These are phyloP conservation scores for Panus rudis DNA, from an alignment of 768 basidiomycete genomes.

Conservation along the genomic window DNA sequence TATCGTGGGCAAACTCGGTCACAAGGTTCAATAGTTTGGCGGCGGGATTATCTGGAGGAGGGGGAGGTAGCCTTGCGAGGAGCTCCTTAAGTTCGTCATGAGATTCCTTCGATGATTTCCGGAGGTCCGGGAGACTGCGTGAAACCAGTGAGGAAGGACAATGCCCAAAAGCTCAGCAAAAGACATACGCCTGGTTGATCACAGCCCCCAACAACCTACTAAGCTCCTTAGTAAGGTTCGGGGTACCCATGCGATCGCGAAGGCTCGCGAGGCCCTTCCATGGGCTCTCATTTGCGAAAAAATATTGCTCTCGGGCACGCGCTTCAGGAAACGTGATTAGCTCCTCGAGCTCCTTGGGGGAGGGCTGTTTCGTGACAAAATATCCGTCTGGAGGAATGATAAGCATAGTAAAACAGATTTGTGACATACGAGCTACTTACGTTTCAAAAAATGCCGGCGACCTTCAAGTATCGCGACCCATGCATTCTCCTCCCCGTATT, in stretches of 20 bases:
- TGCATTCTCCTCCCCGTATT: conserved; percentile 7
- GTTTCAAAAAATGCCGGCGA: conserved; percentile 2
- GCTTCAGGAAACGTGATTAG: conserved; percentile 52
- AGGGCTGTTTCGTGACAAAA: conserved; percentile 35
- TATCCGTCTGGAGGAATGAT: conserved; percentile 34
- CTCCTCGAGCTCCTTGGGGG: conserved; percentile 38
- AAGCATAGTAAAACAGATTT: not conserved
- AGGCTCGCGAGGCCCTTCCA: conserved; percentile 48
- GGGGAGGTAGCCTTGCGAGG: conserved; percentile 31
- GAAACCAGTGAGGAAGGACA: not conserved
- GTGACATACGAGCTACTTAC: conserved; percentile 1
- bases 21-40: conserved; percentile 44
- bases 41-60: conserved; percentile 47
- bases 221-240: conserved; percentile 45
- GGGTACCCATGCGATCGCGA: conserved; percentile 45
- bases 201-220: conserved; percentile 54
- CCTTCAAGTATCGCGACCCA: conserved; percentile 12
- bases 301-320: conserved; percentile 44
- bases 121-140: conserved; percentile 51
- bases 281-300: conserved; percentile 42
- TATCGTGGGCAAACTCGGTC: conserved; percentile 35
- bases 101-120: conserved; percentile 40
- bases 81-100: conserved; percentile 29
- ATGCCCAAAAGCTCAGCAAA: not conserved
- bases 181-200: conserved; percentile 49